Base-by-base conservation (phyloP, 768 basidiomycete genomes). In the Amanita rubescens region DNA sequence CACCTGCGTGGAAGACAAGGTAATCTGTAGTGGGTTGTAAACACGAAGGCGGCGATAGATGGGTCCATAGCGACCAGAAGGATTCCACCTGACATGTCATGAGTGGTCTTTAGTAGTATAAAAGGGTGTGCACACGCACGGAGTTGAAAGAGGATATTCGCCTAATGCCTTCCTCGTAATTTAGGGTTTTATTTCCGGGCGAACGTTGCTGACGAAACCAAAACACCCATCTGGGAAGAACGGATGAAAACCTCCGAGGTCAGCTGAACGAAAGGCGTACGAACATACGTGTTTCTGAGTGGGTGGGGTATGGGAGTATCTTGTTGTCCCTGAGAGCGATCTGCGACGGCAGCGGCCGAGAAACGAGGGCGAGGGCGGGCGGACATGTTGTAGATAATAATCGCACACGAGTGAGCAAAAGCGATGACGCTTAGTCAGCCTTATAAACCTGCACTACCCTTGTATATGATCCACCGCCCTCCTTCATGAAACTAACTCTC, bases 131-230 rank as follows among this genome's bases (percentile, higher is more conserved):
- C 49, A 30, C 10, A 74, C 84, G 49, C 57, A 91, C 89, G 5
- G 91, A 94, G 59, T 87, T 84, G 65, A 94, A 95, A 4, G 89
- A 83, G 5, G 92, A 83, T 44, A 97, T 84, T 68, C 87, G 87
- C 71, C 92, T 92, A 63, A 97, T 95, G 25, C 93, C 92, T 63
- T 95, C 93, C 63, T 96, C 94, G 64, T 97, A 96, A 64, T 82
- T 93, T 10, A 84, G 77, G 57, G 90, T 84, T 71, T 94, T 95
- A 57, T 88, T 91, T 12, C 91, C 92, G 14, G 91, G 90, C 2
- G 88, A 75, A 57, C 90, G 87, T 65, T 95, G 92, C 64, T 92
- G 87, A 58, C 90, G 81, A 72, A 91, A 94, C 87, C 87, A 94
- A 65, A 92, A 92, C 5, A 90, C 79, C 91, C 91, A 94, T 54